phyloP scores from a whole-genome alignment of 441 rosid species.

The Corymbia calophylla region DNA sequence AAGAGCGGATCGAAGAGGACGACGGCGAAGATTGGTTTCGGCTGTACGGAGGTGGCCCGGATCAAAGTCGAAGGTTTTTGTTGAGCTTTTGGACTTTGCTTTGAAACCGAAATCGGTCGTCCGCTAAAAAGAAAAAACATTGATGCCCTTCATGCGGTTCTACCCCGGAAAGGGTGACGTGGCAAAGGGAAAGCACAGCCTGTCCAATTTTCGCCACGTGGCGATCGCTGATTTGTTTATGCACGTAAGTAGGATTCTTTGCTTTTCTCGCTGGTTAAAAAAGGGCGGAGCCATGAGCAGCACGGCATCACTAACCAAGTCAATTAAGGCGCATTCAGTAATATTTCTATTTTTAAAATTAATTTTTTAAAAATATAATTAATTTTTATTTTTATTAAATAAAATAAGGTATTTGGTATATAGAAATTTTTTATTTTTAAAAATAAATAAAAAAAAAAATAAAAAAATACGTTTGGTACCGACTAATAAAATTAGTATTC shows the following conservation, averaged over 20 bases:
- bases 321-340: no score
- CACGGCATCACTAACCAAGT: background rate
- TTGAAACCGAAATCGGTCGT: background rate
- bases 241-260: background rate
- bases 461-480: accelerated
- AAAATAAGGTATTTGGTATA: no score
- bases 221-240: background rate
- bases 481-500: no score
- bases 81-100: background rate
- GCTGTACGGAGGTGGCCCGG: background rate
- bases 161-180: background rate
- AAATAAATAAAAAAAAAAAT: no score
- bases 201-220: background rate
- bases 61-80: background rate
- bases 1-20: background rate
- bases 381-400: no score
- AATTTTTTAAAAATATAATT: no score
- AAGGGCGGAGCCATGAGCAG: background rate
- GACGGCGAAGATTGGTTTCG: background rate
- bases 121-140: background rate
- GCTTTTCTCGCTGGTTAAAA: background rate
- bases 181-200: background rate
- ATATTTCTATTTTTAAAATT: no score
- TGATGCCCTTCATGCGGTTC: background rate
- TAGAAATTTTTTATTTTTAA: no score